Base-by-base conservation (phyloP, 371 early-diverging fungal species). In the Actinomortierella ambigua region DNA sequence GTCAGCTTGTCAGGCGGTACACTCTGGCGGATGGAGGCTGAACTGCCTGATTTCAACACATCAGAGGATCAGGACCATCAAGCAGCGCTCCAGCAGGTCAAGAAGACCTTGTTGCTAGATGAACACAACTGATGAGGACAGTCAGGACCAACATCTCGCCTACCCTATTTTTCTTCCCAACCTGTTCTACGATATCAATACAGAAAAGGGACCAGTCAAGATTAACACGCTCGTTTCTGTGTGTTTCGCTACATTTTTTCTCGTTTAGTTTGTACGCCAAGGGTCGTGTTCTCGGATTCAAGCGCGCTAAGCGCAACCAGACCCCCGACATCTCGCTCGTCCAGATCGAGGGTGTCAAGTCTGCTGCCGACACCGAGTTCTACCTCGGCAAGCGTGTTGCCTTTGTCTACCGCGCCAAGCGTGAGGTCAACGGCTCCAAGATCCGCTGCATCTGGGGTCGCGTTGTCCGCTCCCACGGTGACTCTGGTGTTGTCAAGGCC, bases 361-460 rank as follows among this genome's bases (percentile, higher is more conserved):
- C 92, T 76, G 82, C 90, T 82, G 83, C 91, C 79, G 96, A 78
- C 17, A 69, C 77, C 47, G 81, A 84, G 52, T 94, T 93, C 88
- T 94, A 94, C 87, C 90, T 92, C 71, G 95, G 95, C 80, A 94
- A 93, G 88, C 90, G 91, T 80, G 82, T 73, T 50, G 68, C 68
- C 43, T 73, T 73, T 49, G 86, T 91, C 79, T 95, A 95, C 88
- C 88, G 89, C 65, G 94, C 93, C 75, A 92, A 93, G 85, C 87
- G 89, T 63, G 88, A 90, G 65, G 88, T 90, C 66, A 91, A 95
- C 84, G 97, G 97, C 69, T 87, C 91, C 82, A 89, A 92, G 83
- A 84, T 95, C 85, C 91, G 98, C 78, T 93, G 91, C 79, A 94
- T 98, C 88, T 98, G 97, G 98, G 98, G 98, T 70, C 90, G 93